phyloP scores from a whole-genome alignment of 2,329 filamentous ascomycete species.

The Colletotrichum chrysophilum region DNA sequence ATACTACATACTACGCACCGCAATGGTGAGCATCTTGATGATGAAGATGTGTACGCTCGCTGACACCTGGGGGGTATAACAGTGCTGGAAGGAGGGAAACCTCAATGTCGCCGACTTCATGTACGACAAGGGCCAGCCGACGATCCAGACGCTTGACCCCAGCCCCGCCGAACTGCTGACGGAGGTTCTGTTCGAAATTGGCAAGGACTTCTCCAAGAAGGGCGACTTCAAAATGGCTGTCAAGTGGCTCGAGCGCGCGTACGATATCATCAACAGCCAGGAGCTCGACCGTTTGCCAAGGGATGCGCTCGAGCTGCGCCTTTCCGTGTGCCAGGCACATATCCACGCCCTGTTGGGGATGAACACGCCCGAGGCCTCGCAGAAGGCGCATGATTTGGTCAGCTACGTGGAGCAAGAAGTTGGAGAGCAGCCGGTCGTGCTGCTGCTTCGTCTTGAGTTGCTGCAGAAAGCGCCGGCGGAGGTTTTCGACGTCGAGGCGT shows the following conservation, averaged over 20 bases:
- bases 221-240: slow-evolving; percentile 60
- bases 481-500: slow-evolving; percentile 52
- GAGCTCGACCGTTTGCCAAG: slow-evolving; percentile 60
- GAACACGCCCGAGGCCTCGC: slow-evolving; percentile 45
- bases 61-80: neutral
- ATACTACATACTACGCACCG: slow-evolving; percentile 70
- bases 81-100: slow-evolving; percentile 78
- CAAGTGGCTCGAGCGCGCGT: slow-evolving; percentile 77
- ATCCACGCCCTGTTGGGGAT: slow-evolving; percentile 60
- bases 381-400: slow-evolving; percentile 63
- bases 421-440: slow-evolving; percentile 68
- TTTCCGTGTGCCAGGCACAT: slow-evolving; percentile 69
- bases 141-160: slow-evolving; percentile 46
- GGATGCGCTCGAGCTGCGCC: slow-evolving; percentile 67
- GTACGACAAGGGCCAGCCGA: slow-evolving; percentile 64
- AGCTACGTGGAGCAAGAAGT: slow-evolving; percentile 66
- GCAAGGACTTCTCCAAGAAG: slow-evolving; percentile 60
- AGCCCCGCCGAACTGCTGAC: slow-evolving; percentile 64
- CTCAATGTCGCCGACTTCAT: slow-evolving; percentile 81
- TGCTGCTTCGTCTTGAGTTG: slow-evolving; percentile 72
- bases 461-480: slow-evolving; percentile 55
- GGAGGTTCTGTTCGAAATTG: slow-evolving; percentile 76
- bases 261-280: slow-evolving; percentile 61
- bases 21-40: slow-evolving; percentile 57
- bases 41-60: neutral